Evolutionary conservation across 257 asterid genomes (phyloP), one percentile per base, ranked within the genome.

Genomic region (Misopates orontium): DNA sequence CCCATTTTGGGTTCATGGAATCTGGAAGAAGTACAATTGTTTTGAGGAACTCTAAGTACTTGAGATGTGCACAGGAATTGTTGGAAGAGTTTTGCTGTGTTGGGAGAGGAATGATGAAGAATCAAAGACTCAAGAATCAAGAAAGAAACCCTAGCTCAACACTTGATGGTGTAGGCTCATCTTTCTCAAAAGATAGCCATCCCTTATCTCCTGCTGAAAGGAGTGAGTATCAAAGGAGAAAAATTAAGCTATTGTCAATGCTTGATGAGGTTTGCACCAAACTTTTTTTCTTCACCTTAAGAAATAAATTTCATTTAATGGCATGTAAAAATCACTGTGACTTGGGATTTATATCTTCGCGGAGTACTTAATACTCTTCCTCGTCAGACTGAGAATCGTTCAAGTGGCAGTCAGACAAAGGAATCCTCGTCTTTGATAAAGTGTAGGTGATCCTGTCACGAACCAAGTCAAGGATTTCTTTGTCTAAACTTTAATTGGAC

Each of bases 161-260:
- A n/a, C 71, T 77, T 4, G 47, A 67, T 36, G 80, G 19, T 64
- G 63, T 67, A 57, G 31, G 28, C 0, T 65, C 87, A 0, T 73
- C 87, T 52, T 24, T 87, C 40, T 71, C 83, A 4, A 84, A 84
- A 62, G 88, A 84, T 64, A 72, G 25, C 36, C 84, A 90, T 48
- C 87, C 91, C 10, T 63, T 84, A 62, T 85, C 98, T 11, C 80
- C 95, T 58, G 76, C 91, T 10, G 98, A 88, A 71, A 80, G 96
- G 71, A 79, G 88, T 18, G 99, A 95, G 61, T 95, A 91, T 71
- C 98, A 91, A 68, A 75, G 95, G 50, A 80, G 98, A 68, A 95
- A 95, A 90, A 95, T 89, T 91, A 95, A 95, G 87, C 91, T 95
- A 14, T 68, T 91, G 57, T 73, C 96, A 24, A 91, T 95, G 95